Conservation (phyloP, 352 stramenopile species). For the Pythium brassicae region DNA sequence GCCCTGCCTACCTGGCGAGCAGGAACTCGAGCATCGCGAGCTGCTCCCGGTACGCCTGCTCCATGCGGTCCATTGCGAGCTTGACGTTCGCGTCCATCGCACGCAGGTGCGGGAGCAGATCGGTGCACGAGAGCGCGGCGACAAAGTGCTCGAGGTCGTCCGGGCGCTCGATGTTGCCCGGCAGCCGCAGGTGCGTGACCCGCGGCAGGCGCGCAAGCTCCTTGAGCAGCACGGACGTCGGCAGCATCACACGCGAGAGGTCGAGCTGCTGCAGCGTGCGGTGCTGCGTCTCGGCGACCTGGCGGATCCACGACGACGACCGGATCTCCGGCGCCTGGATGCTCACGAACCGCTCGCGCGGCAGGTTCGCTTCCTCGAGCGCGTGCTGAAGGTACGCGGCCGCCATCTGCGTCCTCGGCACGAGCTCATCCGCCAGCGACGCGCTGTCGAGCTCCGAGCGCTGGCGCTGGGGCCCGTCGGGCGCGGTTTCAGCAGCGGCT, state of each 20-base stretch:
- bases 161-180: conserved; percentile 53
- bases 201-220: conserved; percentile 47
- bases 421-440: conserved; percentile 16
- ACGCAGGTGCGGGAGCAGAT: conserved; percentile 40
- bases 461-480: neutral
- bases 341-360: conserved; percentile 57
- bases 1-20: conserved; percentile 30
- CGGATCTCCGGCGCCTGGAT: conserved; percentile 42
- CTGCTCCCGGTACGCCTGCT: conserved; percentile 63
- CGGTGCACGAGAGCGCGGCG: conserved; percentile 46
- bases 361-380: conserved; percentile 40
- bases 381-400: conserved; percentile 39
- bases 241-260: conserved; percentile 43
- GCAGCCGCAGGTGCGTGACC: conserved; percentile 61
- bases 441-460: no score
- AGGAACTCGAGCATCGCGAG: conserved; percentile 66
- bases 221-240: conserved; percentile 58
- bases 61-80: conserved; percentile 63
- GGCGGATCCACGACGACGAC: conserved; percentile 63
- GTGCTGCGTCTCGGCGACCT: conserved; percentile 41
- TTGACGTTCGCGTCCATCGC: conserved; percentile 58
- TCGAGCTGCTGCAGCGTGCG: conserved; percentile 63
- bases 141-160: conserved; percentile 78
- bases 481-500: no score
- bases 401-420: conserved; percentile 41